These are phyloP conservation scores for Rhexocercosporidium sp. DNA, from an alignment of 2,329 filamentous ascomycete species.

Conservation along the genomic window DNA sequence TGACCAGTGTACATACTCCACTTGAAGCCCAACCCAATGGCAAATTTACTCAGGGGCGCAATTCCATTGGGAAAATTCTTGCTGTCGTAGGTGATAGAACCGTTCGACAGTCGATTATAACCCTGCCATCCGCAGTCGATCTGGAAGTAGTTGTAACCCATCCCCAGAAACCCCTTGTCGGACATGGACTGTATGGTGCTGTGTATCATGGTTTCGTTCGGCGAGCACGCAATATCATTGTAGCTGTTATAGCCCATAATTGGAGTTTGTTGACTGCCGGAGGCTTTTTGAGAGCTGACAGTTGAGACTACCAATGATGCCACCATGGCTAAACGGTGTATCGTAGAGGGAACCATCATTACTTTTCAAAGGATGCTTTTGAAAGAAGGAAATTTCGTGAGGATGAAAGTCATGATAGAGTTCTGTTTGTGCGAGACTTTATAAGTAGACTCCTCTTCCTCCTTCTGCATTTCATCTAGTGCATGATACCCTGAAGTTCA, in stretches of 20 bases:
- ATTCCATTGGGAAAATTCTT: not conserved
- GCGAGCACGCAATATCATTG: constrained; percentile 2
- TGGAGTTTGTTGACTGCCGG: not conserved
- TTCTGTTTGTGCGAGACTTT: not conserved
- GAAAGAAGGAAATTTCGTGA: not conserved
- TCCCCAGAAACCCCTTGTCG: not conserved
- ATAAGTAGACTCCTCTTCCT: not conserved
- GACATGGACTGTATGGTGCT: not conserved
- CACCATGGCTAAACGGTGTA: not conserved
- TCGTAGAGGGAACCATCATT: not conserved
- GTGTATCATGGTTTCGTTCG: not conserved
- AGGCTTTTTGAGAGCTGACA: not conserved
- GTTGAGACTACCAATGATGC: not conserved
- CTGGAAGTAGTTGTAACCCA: constrained; percentile 3
- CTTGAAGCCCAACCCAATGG: constrained; percentile 2
- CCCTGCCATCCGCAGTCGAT: constrained; percentile 9
- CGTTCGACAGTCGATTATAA: not conserved
- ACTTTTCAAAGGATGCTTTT: not conserved
- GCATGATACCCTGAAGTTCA: not conserved
- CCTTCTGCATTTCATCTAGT: not conserved
- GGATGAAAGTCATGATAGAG: not conserved
- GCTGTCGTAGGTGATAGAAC: constrained; percentile 3
- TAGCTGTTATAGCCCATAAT: constrained; percentile 14
- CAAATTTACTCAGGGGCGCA: not conserved
- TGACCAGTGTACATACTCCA: constrained; percentile 11